These are phyloP conservation scores for Erysimum cheiranthoides DNA, from an alignment of 345 rosid genomes.

Conservation along the genomic window DNA sequence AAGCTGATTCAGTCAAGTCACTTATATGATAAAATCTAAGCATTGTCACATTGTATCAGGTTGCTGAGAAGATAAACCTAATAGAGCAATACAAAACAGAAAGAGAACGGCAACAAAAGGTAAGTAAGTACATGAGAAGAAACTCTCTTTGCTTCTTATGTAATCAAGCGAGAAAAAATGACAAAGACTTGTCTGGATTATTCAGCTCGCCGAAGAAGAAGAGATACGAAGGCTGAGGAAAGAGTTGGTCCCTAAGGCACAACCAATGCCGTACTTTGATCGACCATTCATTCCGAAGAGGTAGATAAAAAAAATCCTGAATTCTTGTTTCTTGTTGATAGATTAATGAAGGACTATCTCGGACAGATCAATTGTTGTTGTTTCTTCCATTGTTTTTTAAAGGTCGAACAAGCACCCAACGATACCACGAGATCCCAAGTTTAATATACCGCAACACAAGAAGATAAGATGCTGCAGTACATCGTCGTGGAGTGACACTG, in stretches of 20 bases:
- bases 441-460: slow-evolving; percentile 75
- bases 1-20: slow-evolving; percentile 5
- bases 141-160: not conserved
- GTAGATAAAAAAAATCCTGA: slow-evolving; percentile 42
- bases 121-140: slow-evolving; percentile 37
- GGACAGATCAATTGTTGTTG: not conserved
- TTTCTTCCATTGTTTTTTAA: not conserved
- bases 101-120: slow-evolving; percentile 78
- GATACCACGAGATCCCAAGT: slow-evolving; percentile 75
- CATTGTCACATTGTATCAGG: slow-evolving; percentile 43
- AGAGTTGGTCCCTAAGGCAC: slow-evolving; percentile 86
- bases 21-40: not conserved
- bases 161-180: not conserved
- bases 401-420: slow-evolving; percentile 88
- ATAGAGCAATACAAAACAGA: slow-evolving; percentile 86
- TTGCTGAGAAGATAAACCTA: slow-evolving; percentile 73
- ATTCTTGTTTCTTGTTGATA: not conserved
- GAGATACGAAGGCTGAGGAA: slow-evolving; percentile 76
- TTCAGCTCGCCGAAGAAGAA: slow-evolving; percentile 82
- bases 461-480: slow-evolving; percentile 67
- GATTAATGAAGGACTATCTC: not conserved
- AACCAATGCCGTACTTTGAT: slow-evolving; percentile 94
- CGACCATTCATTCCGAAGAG: slow-evolving; percentile 94
- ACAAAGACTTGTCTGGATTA: not conserved
- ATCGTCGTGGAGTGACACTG: slow-evolving; percentile 47